phyloP scores from a whole-genome alignment of 305 asterid genomes.

The Euphrasia arctica region DNA sequence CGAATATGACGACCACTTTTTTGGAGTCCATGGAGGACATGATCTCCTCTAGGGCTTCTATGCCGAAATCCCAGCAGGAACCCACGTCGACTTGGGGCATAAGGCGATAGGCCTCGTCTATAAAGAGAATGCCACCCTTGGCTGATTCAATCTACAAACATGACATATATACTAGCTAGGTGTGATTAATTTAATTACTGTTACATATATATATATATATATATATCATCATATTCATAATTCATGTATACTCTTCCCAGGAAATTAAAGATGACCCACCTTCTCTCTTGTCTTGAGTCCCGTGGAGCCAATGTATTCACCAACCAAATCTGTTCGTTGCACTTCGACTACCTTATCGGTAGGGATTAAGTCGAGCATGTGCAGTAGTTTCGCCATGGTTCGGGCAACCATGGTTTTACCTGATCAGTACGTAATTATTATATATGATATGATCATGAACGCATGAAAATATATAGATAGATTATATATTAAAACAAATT shows the following conservation, averaged over 20 bases:
- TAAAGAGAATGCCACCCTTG: neutral
- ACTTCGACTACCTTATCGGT: slow-evolving; percentile 5
- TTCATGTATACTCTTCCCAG: too few species aligned
- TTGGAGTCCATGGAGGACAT: slow-evolving; percentile 57
- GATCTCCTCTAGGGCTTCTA: slow-evolving; percentile 54
- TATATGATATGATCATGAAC: too few species aligned
- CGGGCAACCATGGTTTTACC: neutral
- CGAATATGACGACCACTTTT: slow-evolving; percentile 49
- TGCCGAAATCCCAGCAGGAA: slow-evolving; percentile 32
- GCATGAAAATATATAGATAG: too few species aligned
- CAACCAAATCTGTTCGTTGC: slow-evolving; percentile 1
- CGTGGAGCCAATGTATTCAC: neutral
- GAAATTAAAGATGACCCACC: too few species aligned
- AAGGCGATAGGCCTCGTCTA: neutral
- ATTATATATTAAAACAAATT: too few species aligned
- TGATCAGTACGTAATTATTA: neutral
- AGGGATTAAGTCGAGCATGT: neutral
- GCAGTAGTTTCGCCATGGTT: neutral
- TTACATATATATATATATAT: too few species aligned
- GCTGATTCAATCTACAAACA: neutral
- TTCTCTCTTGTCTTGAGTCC: neutral
- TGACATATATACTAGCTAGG: too few species aligned
- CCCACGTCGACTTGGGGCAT: neutral
- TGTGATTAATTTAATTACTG: too few species aligned
- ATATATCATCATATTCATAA: too few species aligned